phyloP scores from a whole-genome alignment of 78 protist species.

The Dictyostelium purpureum region DNA sequence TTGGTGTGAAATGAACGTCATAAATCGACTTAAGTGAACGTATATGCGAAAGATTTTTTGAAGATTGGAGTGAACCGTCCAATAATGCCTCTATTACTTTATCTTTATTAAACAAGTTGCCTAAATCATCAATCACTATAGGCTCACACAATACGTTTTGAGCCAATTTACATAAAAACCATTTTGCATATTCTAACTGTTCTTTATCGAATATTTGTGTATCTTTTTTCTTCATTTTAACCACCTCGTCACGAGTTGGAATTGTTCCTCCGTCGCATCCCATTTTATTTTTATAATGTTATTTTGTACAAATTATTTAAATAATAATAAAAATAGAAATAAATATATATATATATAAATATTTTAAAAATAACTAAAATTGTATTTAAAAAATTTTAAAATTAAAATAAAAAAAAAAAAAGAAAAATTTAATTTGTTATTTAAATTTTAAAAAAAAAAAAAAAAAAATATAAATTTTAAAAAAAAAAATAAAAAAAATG shows the following conservation, averaged over 20 bases:
- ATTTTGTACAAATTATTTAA: too few relatives aligned
- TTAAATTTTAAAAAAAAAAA: too few relatives aligned
- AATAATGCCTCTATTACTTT: slow-evolving; percentile 34
- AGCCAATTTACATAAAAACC: slow-evolving; percentile 44
- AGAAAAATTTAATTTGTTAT: too few relatives aligned
- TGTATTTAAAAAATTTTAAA: too few relatives aligned
- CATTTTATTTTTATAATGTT: slow-evolving; percentile 5
- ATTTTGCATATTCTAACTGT: slow-evolving; percentile 36
- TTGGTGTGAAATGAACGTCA: slow-evolving; percentile 16
- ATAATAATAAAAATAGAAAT: too few relatives aligned
- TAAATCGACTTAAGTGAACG: slow-evolving; percentile 25
- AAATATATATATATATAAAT: too few relatives aligned
- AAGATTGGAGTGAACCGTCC: background rate
- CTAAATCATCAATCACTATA: slow-evolving; percentile 56
- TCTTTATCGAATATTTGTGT: slow-evolving; percentile 9
- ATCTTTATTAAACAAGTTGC: slow-evolving; percentile 68
- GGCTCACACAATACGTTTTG: slow-evolving; percentile 45
- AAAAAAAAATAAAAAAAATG: too few relatives aligned
- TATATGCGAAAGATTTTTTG: slow-evolving; percentile 26
- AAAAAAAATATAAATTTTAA: too few relatives aligned
- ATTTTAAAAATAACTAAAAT: too few relatives aligned
- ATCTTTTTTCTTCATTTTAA: slow-evolving; percentile 13
- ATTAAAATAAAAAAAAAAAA: too few relatives aligned
- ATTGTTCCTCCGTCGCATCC: slow-evolving; percentile 75
- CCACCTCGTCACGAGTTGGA: slow-evolving; percentile 11